Evolutionary conservation across 768 basidiomycete species (phyloP).

Genomic region (Mycena kentingensis): DNA sequence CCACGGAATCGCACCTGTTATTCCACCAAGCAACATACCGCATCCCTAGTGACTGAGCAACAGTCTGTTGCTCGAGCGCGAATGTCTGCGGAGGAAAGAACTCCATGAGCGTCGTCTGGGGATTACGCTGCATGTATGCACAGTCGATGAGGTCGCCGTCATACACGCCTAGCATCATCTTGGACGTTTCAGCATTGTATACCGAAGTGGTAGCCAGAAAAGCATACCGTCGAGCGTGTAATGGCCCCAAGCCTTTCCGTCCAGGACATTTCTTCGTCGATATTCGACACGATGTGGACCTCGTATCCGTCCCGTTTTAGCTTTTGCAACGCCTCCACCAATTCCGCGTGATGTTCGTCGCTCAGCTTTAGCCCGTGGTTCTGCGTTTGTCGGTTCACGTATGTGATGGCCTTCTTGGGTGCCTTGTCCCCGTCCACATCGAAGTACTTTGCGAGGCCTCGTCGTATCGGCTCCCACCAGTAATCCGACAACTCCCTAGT

Average conservation of each 20-base stretch:
- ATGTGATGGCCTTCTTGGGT: constrained; percentile 59
- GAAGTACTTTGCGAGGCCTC: constrained; percentile 46
- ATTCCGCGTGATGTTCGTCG: constrained; percentile 55
- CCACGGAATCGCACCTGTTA: constrained; percentile 32
- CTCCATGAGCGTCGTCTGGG: constrained; percentile 70
- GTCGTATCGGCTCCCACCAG: constrained; percentile 72
- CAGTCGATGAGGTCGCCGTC: constrained; percentile 66
- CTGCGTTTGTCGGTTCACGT: constrained; percentile 64
- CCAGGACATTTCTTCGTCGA: constrained; percentile 55
- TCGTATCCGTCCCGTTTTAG: constrained; percentile 58
- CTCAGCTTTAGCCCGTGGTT: constrained; percentile 51
- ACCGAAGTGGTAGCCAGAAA: constrained; percentile 2
- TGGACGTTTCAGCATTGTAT: constrained; percentile 11
- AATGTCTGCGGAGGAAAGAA: constrained; percentile 73
- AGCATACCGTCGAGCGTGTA: constrained; percentile 65
- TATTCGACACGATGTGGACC: constrained; percentile 54
- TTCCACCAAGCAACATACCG: constrained; percentile 63
- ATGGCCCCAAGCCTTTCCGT: constrained; percentile 64
- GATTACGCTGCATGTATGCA: constrained; percentile 66
- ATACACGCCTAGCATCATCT: constrained; percentile 65
- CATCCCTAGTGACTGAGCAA: constrained; percentile 54
- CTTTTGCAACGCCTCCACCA: constrained; percentile 58
- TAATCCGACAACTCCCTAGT: constrained; percentile 44
- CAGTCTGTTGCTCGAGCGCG: constrained; percentile 60
- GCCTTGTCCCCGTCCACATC: constrained; percentile 32